Evolutionary conservation across 768 basidiomycete species (phyloP), one percentile per base, ranked within the genome.

Genomic region (Pleurotus tuoliensis): DNA sequence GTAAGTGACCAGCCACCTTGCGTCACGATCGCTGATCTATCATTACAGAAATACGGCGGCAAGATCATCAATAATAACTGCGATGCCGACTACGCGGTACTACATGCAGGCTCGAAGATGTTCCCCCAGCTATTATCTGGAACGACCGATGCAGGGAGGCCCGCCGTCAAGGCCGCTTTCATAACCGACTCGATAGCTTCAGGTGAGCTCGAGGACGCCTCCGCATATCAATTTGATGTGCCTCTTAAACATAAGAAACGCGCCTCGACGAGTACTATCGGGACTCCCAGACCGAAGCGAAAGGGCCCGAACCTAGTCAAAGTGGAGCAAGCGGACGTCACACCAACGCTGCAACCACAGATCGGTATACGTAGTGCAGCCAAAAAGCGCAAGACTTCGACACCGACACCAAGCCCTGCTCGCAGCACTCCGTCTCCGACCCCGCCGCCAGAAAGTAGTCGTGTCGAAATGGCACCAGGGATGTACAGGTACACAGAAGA

Each of bases 31-130:
- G 30, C 9, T 34, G 11, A 34, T 34, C 30, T 38, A 20, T 55
- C 37, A 55, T 37, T 51, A 41, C 64, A 92, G 89, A 85, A 77
- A 79, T 75, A 86, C 58, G 87, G 84, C 8, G 89, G 89, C 7
- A 76, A 66, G 58, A 83, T 89, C 49, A 76, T 76, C 9, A 73
- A 75, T 20, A 75, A 77, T 37, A 76, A 82, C n/a, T 66, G 71
- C 7, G 71, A 74, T 11, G 87, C 88, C 5, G 81, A 88, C 63
- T 88, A 81, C 64, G 75, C 79, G 11, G 76, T 92, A 37, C 70
- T 90, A 39, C 79, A 78, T 49, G 66, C 76, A 16, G 75, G 76
- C 22, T 79, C 81, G 15, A 40, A 24, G 48, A 76, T 75, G 5
- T 87, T 81, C 57, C 71, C 71, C 18, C 76, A 74, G n/a, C 73